Percentiles rank a stretch among this genome's conserved stretches.
These are phyloP conservation scores for Vigna mungo DNA, from an alignment of 306 rosid species.

Conservation along the genomic window DNA sequence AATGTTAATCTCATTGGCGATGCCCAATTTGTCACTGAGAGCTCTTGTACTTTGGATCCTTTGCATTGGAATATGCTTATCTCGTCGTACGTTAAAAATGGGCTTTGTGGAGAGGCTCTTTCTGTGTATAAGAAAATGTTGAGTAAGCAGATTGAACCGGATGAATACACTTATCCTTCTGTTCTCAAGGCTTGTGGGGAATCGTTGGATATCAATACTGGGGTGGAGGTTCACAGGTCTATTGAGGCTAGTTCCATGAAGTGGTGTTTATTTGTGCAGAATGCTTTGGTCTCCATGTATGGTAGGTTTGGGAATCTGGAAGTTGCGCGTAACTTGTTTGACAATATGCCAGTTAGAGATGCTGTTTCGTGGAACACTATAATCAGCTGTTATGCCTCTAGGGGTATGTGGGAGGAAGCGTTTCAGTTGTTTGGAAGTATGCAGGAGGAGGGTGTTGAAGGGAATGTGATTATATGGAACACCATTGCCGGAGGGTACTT, in stretches of 20 bases:
- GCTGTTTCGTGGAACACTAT: conserved; percentile 82
- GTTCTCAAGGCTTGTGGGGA: conserved; percentile 60
- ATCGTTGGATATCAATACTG: too few relatives aligned
- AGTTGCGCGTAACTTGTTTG: conserved; percentile 73
- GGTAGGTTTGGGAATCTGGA: conserved; percentile 67
- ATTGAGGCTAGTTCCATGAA: too few relatives aligned
- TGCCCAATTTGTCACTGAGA: conserved; percentile 61
- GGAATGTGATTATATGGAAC: conserved; percentile 76
- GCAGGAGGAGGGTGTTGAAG: conserved; percentile 58
- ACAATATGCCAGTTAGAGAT: conserved; percentile 73
- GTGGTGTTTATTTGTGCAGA: too few relatives aligned
- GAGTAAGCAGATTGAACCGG: conserved; percentile 61
- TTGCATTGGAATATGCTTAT: conserved; percentile 84
- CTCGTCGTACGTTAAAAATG: conserved; percentile 66
- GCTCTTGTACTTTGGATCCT: conserved; percentile 60
- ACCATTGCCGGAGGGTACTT: conserved; percentile 79
- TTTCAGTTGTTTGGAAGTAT: conserved; percentile 62
- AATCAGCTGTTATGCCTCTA: conserved; percentile 74
- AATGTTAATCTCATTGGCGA: conserved; percentile 57
- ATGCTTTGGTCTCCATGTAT: too few relatives aligned
- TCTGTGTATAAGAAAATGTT: conserved; percentile 71
- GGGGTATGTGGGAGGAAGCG: conserved; percentile 80
- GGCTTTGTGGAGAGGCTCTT: conserved; percentile 62
- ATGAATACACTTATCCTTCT: conserved; percentile 81
- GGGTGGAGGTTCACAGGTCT: too few relatives aligned